Evolutionary conservation across 139 green algal species (phyloP).

Genomic region (Volvox reticuliferus): DNA sequence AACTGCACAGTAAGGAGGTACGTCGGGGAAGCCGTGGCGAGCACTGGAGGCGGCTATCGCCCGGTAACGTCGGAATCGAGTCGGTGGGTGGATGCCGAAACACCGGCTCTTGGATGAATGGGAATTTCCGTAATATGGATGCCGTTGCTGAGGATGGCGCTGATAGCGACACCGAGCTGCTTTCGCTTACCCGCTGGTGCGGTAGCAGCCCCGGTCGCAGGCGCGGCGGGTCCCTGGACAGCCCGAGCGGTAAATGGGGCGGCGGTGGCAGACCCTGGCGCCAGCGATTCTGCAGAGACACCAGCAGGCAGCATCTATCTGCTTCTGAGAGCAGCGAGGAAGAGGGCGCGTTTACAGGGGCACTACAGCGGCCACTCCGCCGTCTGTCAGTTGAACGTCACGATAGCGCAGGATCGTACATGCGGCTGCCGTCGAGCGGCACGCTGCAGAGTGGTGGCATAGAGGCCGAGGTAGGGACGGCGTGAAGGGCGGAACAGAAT

Average conservation of each 20-base stretch:
- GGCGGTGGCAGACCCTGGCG: not conserved
- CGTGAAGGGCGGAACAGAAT: no score
- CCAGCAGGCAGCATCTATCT: not conserved
- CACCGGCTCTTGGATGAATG: not conserved
- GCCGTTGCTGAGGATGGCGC: not conserved
- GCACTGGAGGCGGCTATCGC: not conserved
- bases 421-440: constrained; percentile 8
- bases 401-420: constrained; percentile 35
- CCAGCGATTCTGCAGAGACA: not conserved
- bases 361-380: not conserved
- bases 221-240: not conserved
- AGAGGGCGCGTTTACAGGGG: not conserved
- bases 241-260: not conserved
- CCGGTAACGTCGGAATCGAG: not conserved
- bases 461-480: not conserved
- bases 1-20: not conserved
- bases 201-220: not conserved
- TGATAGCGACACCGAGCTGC: not conserved
- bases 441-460: not conserved
- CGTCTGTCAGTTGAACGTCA: constrained; percentile 12
- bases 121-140: not conserved
- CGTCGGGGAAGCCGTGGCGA: not conserved
- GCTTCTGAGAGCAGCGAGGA: not conserved
- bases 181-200: not conserved
- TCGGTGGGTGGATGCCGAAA: not conserved